Conservation (phyloP, 495 filamentous ascomycete species). For the Penicillium dipodomyicola region DNA sequence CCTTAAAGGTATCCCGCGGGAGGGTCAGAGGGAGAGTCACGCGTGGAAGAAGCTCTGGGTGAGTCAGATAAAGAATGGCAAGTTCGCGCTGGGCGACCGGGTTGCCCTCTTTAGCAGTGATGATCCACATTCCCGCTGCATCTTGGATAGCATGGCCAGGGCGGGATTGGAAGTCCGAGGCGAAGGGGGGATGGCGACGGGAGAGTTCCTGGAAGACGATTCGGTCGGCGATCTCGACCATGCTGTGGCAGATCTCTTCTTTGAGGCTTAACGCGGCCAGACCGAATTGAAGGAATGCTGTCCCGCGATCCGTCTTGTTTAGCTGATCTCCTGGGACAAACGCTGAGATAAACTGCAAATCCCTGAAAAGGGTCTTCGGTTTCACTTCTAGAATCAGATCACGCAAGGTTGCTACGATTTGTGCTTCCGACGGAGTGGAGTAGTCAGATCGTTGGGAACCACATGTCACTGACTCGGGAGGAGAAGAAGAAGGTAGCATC, state of each 20-base stretch:
- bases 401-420: constrained; percentile 76
- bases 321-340: constrained; percentile 80
- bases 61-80: constrained; percentile 89
- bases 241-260: constrained; percentile 81
- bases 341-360: constrained; percentile 91
- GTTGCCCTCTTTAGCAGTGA: constrained; percentile 91
- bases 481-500: constrained; percentile 24
- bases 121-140: constrained; percentile 88
- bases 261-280: constrained; percentile 85
- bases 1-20: constrained; percentile 87
- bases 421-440: constrained; percentile 46
- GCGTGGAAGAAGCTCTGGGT: constrained; percentile 82
- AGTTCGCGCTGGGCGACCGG: constrained; percentile 92
- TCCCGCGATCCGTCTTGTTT: constrained; percentile 81
- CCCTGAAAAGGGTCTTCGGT: constrained; percentile 88
- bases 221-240: constrained; percentile 70
- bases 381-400: constrained; percentile 75
- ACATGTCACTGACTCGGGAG: constrained; percentile 37
- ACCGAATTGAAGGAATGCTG: constrained; percentile 92
- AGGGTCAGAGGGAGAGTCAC: constrained; percentile 81
- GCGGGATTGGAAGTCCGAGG: constrained; percentile 33
- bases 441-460: constrained; percentile 41
- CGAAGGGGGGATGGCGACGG: constrained; percentile 44
- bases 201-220: constrained; percentile 45
- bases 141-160: constrained; percentile 64